phyloP scores from a whole-genome alignment of 108 stramenopile genomes.

The Schizochytrium sp. region DNA sequence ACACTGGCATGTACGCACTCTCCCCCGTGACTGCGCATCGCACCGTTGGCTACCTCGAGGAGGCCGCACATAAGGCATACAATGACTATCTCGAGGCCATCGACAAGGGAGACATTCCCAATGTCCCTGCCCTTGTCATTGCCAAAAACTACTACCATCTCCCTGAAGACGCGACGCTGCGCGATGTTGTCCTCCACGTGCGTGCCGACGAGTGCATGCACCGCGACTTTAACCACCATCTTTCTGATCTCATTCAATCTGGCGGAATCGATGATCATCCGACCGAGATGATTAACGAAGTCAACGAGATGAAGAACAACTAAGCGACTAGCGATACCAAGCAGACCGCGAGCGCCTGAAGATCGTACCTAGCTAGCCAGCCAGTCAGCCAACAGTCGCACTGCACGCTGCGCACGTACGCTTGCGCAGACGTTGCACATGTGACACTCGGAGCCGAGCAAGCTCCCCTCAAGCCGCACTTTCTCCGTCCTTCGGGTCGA shows the following conservation, averaged over 20 bases:
- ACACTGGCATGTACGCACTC: conserved; percentile 72
- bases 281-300: neutral
- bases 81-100: conserved; percentile 76
- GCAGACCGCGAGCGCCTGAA: no score
- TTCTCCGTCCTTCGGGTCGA: no score
- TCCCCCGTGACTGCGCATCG: conserved; percentile 82
- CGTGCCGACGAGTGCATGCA: conserved; percentile 87
- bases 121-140: conserved; percentile 52
- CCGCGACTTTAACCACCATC: conserved; percentile 77
- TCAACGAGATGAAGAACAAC: neutral
- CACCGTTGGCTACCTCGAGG: conserved; percentile 93
- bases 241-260: neutral
- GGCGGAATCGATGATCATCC: neutral
- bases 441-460: no score
- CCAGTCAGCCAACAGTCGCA: no score
- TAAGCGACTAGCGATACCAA: neutral
- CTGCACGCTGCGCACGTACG: no score
- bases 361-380: no score
- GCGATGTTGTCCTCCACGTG: conserved; percentile 78
- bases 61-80: conserved; percentile 76
- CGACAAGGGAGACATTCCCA: conserved; percentile 59
- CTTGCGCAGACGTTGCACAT: no score
- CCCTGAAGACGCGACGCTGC: conserved; percentile 70
- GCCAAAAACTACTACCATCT: conserved; percentile 62
- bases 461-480: no score